Base-by-base conservation (phyloP, 257 asterid genomes). In the Scutellaria barbata region DNA sequence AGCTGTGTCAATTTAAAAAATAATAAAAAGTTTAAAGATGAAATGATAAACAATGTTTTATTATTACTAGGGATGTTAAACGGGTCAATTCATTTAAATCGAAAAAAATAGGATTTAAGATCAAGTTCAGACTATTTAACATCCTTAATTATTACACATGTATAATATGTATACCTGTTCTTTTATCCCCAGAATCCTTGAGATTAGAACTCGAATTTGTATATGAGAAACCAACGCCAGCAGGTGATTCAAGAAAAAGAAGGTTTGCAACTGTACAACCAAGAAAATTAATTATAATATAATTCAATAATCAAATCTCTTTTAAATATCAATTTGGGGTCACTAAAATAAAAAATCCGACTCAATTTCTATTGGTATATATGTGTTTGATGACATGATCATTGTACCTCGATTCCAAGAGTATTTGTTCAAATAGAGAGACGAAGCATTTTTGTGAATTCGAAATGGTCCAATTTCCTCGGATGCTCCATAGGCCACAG, bases 151-250 rank as follows among this genome's bases (percentile, higher is more conserved):
- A n/a, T n/a, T n/a, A n/a, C 5, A 30, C 5, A 30, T 30, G 3
- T 30, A 30, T 30, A 30, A 9, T 51, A 39, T 18, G 43, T 10
- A 43, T 80, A 92, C 98, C 96, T 71, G 98, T 90, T 63, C 89
- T 86, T 71, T 83, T 84, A 75, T 93, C 98, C 12, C 97, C 96
- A 2, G 87, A 83, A 63, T 90, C 82, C 30, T 59, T 71, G 67
- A 90, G 94, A 74, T 93, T 81, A 41, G 96, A 87, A 74, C 86
- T 87, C 41, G 94, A 87, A 63, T 94, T 94, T 37, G 98, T 83
- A 42, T 90, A 90, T 2, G 98, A 94, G 84, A 63, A 93, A 35
- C 98, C 98, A 35, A 90, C 98, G 17, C 98, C 98, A 52, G 96
- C 96, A 1, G 97, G 98, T 4, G 98, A 90, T 77, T 93, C 98